phyloP scores from a whole-genome alignment of 192 early-diverging fungal species.

The Jimgerdemannia flammicorona region DNA sequence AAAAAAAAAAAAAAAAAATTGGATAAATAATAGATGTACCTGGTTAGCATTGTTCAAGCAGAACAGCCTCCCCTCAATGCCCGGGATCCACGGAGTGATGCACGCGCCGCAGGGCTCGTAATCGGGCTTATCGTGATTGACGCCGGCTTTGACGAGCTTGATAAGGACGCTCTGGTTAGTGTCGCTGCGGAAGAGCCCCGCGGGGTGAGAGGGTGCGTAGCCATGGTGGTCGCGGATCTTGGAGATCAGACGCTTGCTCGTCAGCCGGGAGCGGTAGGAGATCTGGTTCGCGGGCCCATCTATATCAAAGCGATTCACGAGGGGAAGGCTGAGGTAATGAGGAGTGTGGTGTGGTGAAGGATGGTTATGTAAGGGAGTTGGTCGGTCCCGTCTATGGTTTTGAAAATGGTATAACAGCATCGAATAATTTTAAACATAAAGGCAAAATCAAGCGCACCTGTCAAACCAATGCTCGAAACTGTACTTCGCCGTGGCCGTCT shows the following conservation, averaged over 20 bases:
- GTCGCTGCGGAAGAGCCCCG: constrained; percentile 59
- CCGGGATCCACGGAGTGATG: constrained; percentile 54
- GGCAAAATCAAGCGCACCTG: constrained; percentile 34
- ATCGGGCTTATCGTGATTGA: constrained; percentile 53
- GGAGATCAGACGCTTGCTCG: constrained; percentile 53
- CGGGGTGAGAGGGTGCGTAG: constrained; percentile 59
- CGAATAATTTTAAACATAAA: not conserved
- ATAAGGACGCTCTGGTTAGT: constrained; percentile 68
- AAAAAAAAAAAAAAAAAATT: too few relatives aligned
- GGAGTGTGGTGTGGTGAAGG: not conserved
- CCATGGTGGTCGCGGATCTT: constrained; percentile 74
- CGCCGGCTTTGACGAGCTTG: constrained; percentile 56
- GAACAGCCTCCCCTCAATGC: constrained; percentile 58
- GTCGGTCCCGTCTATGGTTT: not conserved
- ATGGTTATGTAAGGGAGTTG: not conserved
- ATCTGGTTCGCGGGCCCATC: constrained; percentile 52
- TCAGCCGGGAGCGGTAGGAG: constrained; percentile 55
- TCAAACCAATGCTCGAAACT: constrained; percentile 72
- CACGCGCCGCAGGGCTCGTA: constrained; percentile 64
- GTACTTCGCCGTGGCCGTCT: constrained; percentile 65
- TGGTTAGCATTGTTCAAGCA: constrained; percentile 68
- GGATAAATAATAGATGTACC: constrained; percentile 27
- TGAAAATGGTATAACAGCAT: not conserved
- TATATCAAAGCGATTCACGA: constrained; percentile 66
- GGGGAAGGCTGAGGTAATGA: constrained; percentile 44